Base-by-base conservation (phyloP, 148 eudicot genomes). In the Rheum nobile region DNA sequence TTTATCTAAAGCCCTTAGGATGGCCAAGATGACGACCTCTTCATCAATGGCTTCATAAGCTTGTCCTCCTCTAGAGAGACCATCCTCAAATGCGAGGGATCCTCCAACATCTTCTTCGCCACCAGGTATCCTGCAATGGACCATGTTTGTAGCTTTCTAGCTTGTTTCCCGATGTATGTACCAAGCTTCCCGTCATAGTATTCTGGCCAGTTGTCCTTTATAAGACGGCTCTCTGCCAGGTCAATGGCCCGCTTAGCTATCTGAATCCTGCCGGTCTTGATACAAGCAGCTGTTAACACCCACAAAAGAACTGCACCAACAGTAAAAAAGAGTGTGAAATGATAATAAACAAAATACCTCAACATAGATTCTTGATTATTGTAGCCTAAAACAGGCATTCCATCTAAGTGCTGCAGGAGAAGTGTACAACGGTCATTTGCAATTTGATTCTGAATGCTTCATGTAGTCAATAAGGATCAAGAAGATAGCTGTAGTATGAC, bases 71-170 rank as follows among this genome's bases (percentile, higher is more conserved):
- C n/a, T n/a, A n/a, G n/a, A n/a, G n/a, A n/a, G n/a, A n/a, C n/a
- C n/a, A n/a, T n/a, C n/a, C n/a, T n/a, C n/a, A n/a, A n/a, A 4
- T 78, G 84, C 4, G 84, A 81, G 46, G 84, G 84, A 61, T 81
- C 84, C 44, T 81, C 84, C 22, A 81, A 72, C 81, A 81, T 65
- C 81, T 75, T 78, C 55, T 81, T 81, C 5, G 84, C 77, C 8
- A 81, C 84, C 69, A 81, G 71, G 71, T 78, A 81, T 44, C 84
- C 84, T 7, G 84, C 84, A 54, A 81, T 72, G 0, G 84, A 81
- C 84, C 84, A 81, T 7, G 81, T 81, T 74, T 81, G 84, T 21
- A 35, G 34, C 70, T 81, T 81, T 37, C 84, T 72, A 11, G 84
- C 78, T 81, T 81, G 84, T 44, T 81, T 81, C 16, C 84, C 84